Base-by-base conservation (phyloP, 2,329 filamentous ascomycete genomes). In the Fusarium xylarioides region DNA sequence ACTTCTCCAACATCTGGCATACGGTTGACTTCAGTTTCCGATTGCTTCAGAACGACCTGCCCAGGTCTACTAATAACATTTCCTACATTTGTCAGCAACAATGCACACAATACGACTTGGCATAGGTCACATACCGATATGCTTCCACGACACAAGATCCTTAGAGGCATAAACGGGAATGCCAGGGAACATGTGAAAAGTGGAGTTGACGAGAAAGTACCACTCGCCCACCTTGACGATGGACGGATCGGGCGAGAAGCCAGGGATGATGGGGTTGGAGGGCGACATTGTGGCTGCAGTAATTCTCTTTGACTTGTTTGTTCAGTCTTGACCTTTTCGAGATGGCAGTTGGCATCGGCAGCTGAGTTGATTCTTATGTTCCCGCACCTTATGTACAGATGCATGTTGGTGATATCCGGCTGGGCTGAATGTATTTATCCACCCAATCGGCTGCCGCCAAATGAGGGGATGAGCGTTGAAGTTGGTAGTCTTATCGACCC, bases 131-230 rank as follows among this genome's bases (percentile, higher is more conserved):
- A 2, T 54, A 49, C 65, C 65, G 11, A 63, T 68, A 0, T 68
- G 65, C 16, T 68, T 54, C 65, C 65, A 68, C 1, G 54, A 68
- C 5, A 68, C 18, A 9, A 68, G 47, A 21, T 68, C 37, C 9
- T 57, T 68, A 0, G 66, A 68, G 0, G 63, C 63, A 19, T 68
- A 68, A 0, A 68, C 64, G 9, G 63, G 65, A 32, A 68, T 54
- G 2, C 65, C 63, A 30, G 65, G 65, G 10, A 68, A 68, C 63
- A 68, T 62, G 42, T 68, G 65, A 43, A 68, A 68, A 8, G 65
- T 68, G 35, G 65, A 68, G 50, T 63, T 68, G 11, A 68, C 65
- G 2, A 68, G 63, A 42, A 62, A 68, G 43, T 68, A 62, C 65
- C 65, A 68, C 16, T 68, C 63, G 15, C n/a, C 55, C 3, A 68